Evolutionary conservation across 805 yeast species (phyloP).

Genomic region (Candida krabiensis): DNA sequence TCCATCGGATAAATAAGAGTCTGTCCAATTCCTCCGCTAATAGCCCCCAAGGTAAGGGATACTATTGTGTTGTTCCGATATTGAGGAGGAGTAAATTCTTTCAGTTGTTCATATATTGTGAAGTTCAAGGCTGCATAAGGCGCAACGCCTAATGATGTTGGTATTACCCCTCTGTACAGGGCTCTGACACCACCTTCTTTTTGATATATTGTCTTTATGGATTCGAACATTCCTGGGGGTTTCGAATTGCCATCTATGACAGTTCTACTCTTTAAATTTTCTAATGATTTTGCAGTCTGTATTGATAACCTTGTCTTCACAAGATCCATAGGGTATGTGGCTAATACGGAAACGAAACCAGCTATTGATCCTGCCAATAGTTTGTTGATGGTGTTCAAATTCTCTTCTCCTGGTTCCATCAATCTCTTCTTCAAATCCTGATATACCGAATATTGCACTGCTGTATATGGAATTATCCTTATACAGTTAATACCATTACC

Average conservation of each 20-base stretch:
- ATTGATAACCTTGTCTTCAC: slow-evolving; percentile 87
- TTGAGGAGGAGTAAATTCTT: slow-evolving; percentile 48
- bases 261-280: slow-evolving; percentile 40
- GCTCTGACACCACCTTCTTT: slow-evolving; percentile 83
- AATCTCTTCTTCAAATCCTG: slow-evolving; percentile 55
- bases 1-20: slow-evolving; percentile 91
- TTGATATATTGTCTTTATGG: slow-evolving; percentile 57
- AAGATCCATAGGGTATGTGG: slow-evolving; percentile 89
- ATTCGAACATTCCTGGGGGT: slow-evolving; percentile 72
- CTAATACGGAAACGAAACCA: slow-evolving; percentile 75
- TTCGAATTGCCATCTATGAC: slow-evolving; percentile 34
- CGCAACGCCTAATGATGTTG: slow-evolving; percentile 93
- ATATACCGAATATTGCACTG: slow-evolving; percentile 88
- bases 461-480: slow-evolving; percentile 89
- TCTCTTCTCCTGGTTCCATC: slow-evolving; percentile 28
- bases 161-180: slow-evolving; percentile 79
- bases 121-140: slow-evolving; percentile 95
- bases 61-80: slow-evolving; percentile 38
- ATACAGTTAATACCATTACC: slow-evolving; percentile 92
- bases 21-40: slow-evolving; percentile 88
- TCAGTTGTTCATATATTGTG: slow-evolving; percentile 80
- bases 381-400: slow-evolving; percentile 56
- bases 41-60: slow-evolving; percentile 77
- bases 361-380: slow-evolving; percentile 77
- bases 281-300: slow-evolving; percentile 68